Percentiles rank a stretch among this genome's conserved stretches.
Conservation (phyloP, 371 early-diverging fungal genomes). For the Mucor sp. region DNA sequence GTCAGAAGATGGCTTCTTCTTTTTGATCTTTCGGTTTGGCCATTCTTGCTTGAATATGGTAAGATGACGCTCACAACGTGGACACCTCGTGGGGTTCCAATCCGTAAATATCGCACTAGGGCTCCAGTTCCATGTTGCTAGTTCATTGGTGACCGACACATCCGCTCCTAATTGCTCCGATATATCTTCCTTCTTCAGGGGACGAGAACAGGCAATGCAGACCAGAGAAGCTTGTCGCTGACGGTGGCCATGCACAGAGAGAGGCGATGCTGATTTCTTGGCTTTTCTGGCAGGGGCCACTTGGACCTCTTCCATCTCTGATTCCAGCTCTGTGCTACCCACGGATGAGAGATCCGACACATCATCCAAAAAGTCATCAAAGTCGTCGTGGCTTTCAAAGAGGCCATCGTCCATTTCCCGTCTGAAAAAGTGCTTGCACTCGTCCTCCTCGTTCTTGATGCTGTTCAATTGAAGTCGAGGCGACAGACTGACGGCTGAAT, state of each 20-base stretch:
- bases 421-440: slow-evolving; percentile 12
- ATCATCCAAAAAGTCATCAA: slow-evolving; percentile 44
- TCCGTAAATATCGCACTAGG: slow-evolving; percentile 48
- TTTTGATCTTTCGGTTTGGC: slow-evolving; percentile 38
- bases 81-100: slow-evolving; percentile 48
- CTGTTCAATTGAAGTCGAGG: slow-evolving; percentile 15
- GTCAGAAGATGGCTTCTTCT: background rate
- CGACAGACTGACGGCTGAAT: slow-evolving; percentile 46
- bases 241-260: background rate
- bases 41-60: slow-evolving; percentile 47
- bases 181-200: slow-evolving; percentile 31
- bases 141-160: slow-evolving; percentile 31
- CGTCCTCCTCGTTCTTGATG: slow-evolving; percentile 9
- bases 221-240: slow-evolving; percentile 36
- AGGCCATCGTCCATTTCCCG: slow-evolving; percentile 19
- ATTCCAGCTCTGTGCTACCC: slow-evolving; percentile 27
- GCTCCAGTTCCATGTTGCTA: slow-evolving; percentile 56
- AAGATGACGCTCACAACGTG: slow-evolving; percentile 50
- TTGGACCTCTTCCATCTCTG: slow-evolving; percentile 15
- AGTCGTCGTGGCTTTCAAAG: slow-evolving; percentile 6
- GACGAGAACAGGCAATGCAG: slow-evolving; percentile 40
- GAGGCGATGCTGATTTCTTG: background rate
- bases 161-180: slow-evolving; percentile 34
- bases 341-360: slow-evolving; percentile 49
- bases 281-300: background rate